Conservation (phyloP, 73 alveolate species). For the Paramecium sonneborni region DNA sequence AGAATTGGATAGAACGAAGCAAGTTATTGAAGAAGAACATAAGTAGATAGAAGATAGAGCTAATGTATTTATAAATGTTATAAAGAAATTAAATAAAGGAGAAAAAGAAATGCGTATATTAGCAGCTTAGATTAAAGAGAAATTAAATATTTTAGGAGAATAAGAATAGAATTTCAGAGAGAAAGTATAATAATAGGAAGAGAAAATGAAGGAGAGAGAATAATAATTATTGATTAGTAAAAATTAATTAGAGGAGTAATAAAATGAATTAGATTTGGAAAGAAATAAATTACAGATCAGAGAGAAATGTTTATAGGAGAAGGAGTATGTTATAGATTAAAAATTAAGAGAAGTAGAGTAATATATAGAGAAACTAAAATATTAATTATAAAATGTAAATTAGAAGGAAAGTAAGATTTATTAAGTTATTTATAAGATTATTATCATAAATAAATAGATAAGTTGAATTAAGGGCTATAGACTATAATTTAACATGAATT, state of each 20-base stretch:
- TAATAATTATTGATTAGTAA: background rate
- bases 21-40: background rate
- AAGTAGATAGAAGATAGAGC: background rate
- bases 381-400: background rate
- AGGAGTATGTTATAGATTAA: background rate
- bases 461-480: constrained; percentile 12
- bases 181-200: background rate
- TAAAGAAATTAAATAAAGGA: constrained; percentile 23
- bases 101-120: constrained; percentile 7
- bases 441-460: constrained; percentile 45
- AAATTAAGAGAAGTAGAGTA: background rate
- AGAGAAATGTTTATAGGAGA: background rate
- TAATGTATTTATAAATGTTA: background rate
- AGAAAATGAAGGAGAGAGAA: background rate
- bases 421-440: background rate
- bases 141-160: background rate
- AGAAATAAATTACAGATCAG: background rate
- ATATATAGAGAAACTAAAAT: background rate
- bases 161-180: background rate
- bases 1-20: background rate
- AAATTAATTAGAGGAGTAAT: background rate
- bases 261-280: background rate
- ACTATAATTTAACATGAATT: background rate
- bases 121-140: background rate
- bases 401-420: background rate